Percentiles rank a stretch among this genome's conserved stretches.
Evolutionary conservation across 495 filamentous ascomycete species (phyloP).

Genomic region (Beverwykella pulmonaria): DNA sequence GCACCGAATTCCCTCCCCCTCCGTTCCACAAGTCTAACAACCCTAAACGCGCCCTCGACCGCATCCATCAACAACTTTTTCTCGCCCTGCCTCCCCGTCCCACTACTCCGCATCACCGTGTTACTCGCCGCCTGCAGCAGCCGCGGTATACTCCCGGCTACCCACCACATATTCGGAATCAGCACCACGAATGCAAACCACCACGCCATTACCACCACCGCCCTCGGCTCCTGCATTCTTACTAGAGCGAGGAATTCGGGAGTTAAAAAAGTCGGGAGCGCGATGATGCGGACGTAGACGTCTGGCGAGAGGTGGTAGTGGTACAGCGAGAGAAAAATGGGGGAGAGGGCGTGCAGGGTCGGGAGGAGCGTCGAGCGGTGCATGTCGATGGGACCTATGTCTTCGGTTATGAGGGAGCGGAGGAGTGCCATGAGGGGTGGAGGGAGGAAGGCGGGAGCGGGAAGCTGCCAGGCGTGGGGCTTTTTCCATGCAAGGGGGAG

Average conservation of each 20-base stretch:
- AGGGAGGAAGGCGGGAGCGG: slow-evolving; percentile 30
- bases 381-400: slow-evolving; percentile 8
- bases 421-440: slow-evolving; percentile 25
- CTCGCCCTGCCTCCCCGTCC: not conserved
- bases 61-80: slow-evolving; percentile 24
- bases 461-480: slow-evolving; percentile 7
- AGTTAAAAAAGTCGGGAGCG: slow-evolving; percentile 26
- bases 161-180: slow-evolving; percentile 21
- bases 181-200: slow-evolving; percentile 26
- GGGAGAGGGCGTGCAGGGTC: slow-evolving; percentile 24
- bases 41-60: slow-evolving; percentile 22
- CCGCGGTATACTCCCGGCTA: not conserved
- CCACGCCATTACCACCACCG: slow-evolving; percentile 25
- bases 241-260: slow-evolving; percentile 16
- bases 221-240: slow-evolving; percentile 15
- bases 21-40: slow-evolving; percentile 14
- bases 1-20: slow-evolving; percentile 21
- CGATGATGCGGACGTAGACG: slow-evolving; percentile 27
- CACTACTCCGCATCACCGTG: slow-evolving; percentile 12
- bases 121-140: slow-evolving; percentile 26
- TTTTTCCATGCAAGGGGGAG: not conserved
- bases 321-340: slow-evolving; percentile 32
- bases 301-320: slow-evolving; percentile 23
- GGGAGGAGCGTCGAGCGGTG: slow-evolving; percentile 20
- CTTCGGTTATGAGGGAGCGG: not conserved